These are phyloP conservation scores for Pythium vanterpoolii DNA, from an alignment of 352 stramenopile genomes.

Conservation along the genomic window DNA sequence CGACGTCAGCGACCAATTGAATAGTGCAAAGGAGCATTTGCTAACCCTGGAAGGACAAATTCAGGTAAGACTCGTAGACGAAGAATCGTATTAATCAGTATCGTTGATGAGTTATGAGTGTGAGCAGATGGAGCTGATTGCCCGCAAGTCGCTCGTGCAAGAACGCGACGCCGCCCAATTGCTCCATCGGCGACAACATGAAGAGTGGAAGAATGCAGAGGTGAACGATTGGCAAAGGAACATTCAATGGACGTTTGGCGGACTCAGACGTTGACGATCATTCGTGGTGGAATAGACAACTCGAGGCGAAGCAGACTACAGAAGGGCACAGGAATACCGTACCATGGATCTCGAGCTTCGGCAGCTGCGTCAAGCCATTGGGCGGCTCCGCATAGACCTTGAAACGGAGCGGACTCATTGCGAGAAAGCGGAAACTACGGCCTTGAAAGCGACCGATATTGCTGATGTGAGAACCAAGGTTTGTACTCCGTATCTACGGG, in stretches of 20 bases:
- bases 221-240: constrained; percentile 3
- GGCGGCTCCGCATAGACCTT: constrained; percentile 40
- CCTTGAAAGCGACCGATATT: constrained; percentile 31
- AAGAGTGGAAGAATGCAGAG: constrained; percentile 45
- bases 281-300: neutral
- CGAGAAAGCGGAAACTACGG: constrained; percentile 36
- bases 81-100: neutral
- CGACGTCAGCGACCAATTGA: constrained; percentile 30
- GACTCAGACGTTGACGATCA: neutral
- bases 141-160: constrained; percentile 36
- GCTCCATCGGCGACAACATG: constrained; percentile 32
- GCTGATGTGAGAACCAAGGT: constrained; percentile 31
- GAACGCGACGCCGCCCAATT: constrained; percentile 42
- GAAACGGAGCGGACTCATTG: constrained; percentile 44
- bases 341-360: constrained; percentile 51
- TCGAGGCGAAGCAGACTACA: constrained; percentile 25
- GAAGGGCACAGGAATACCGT: constrained; percentile 43
- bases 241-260: neutral
- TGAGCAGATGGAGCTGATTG: constrained; percentile 44
- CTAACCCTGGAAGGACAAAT: constrained; percentile 45
- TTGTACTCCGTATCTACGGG: neutral
- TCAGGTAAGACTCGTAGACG: constrained; percentile 26
- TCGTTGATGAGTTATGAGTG: neutral
- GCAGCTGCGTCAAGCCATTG: constrained; percentile 38
- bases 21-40: constrained; percentile 34